Evolutionary conservation across 75 land plant genomes (phyloP), one percentile per base, ranked within the genome.

Genomic region (Cryptomeria japonica): DNA sequence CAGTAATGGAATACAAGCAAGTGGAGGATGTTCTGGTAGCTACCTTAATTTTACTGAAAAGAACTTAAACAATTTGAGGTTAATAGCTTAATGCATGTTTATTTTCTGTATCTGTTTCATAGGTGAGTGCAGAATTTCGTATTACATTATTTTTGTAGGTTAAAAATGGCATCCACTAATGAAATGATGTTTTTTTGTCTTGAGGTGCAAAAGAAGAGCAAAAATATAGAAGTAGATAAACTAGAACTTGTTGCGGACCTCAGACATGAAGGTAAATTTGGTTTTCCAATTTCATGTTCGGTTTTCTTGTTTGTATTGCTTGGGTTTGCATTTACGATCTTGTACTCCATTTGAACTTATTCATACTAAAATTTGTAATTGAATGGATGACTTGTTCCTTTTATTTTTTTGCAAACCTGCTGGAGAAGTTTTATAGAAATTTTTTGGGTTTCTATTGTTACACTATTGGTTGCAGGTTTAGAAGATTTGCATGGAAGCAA

Each of bases 261-360:
- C 49, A 82, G 84, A 28, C 84, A 82, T n/a, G 32, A 82, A 82
- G 84, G 84, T 82, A 44, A 82, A 28, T 42, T 77, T 80, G 83
- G 49, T 80, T 80, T 80, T 38, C 1, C 44, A 82, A 46, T 82
- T 82, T 82, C 46, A 3, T 75, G 47, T 28, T 42, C 34, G 46
- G 31, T 46, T 28, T 46, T 44, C 3, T n/a, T 80, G 25, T n/a
- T 82, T 82, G 0, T 46, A 44, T 44, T 46, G 47, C 14, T 75
- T 75, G 38, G 38, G 12, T 32, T 75, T 32, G n/a, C 4, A 34
- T 75, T 75, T 75, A 75, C 2, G 15, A 75, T 12, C 37, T 75
- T 34, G 34, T 70, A 34, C 38, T 75, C 77, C 37, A 31, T 31
- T 75, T 75, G 77, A 75, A 14, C 14, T 75, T 7, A 64, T 64